Evolutionary conservation across 306 rosid species (phyloP).

Genomic region (Urtica urens): DNA sequence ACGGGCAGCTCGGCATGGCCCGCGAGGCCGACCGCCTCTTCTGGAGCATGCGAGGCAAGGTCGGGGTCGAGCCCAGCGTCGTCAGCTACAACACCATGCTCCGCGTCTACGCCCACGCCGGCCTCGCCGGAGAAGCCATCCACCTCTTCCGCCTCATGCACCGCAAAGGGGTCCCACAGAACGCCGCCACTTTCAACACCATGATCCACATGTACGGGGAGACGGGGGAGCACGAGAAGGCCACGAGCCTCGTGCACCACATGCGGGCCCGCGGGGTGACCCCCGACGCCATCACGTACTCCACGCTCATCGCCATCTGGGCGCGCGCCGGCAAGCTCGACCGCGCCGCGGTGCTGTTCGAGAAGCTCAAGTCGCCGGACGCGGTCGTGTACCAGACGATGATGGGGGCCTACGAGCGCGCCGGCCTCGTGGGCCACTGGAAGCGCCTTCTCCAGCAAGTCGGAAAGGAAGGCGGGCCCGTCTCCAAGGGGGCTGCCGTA

Average conservation of each 20-base stretch:
- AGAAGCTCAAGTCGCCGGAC: slow-evolving; percentile 75
- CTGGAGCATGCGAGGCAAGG: slow-evolving; percentile 91
- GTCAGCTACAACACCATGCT: slow-evolving; percentile 84
- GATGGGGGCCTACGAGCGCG: slow-evolving; percentile 85
- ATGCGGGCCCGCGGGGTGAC: slow-evolving; percentile 76
- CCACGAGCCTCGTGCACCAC: slow-evolving; percentile 76
- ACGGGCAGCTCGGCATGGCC: slow-evolving; percentile 89
- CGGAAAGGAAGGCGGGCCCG: slow-evolving; percentile 47
- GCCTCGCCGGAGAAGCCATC: slow-evolving; percentile 82
- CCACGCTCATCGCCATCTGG: slow-evolving; percentile 87
- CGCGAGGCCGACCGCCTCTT: slow-evolving; percentile 84
- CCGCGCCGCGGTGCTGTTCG: slow-evolving; percentile 76
- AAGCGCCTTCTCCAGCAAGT: slow-evolving; percentile 85
- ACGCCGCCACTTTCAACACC: slow-evolving; percentile 79
- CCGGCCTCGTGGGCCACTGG: slow-evolving; percentile 84
- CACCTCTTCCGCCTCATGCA: slow-evolving; percentile 88
- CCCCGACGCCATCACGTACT: slow-evolving; percentile 83
- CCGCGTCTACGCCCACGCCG: slow-evolving; percentile 91
- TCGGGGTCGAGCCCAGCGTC: slow-evolving; percentile 73
- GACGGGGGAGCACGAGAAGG: slow-evolving; percentile 79
- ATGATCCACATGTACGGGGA: slow-evolving; percentile 87
- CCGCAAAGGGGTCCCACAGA: slow-evolving; percentile 57
- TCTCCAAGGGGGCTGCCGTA: slow-evolving; percentile 78
- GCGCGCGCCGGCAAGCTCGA: slow-evolving; percentile 85
- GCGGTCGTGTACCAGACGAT: slow-evolving; percentile 82